Conservation (phyloP, 1,139 yeast species). For the Scheffersomyces stambukii region DNA sequence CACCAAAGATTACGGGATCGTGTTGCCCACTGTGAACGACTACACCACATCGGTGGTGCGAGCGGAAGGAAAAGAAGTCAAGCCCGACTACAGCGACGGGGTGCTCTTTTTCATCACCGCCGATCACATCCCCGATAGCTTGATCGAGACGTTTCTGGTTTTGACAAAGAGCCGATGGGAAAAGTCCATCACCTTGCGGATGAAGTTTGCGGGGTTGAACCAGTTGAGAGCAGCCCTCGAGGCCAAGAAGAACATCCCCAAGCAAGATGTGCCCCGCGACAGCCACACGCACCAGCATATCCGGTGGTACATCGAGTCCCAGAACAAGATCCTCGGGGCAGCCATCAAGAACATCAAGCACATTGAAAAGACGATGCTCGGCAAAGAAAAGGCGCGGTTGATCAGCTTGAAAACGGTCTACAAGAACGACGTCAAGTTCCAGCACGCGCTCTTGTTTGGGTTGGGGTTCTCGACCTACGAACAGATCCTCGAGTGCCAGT, state of each 20-base stretch:
- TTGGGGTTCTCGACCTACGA: conserved; percentile 57
- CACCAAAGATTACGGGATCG: conserved; percentile 33
- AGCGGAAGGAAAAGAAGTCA: conserved; percentile 7
- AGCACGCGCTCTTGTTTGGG: conserved; percentile 49
- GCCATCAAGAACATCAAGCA: conserved; percentile 46
- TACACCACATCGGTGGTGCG: conserved; percentile 41
- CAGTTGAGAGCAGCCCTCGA: conserved; percentile 52
- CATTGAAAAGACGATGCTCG: conserved; percentile 48
- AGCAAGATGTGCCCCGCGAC: conserved; percentile 7
- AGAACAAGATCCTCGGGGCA: conserved; percentile 41
- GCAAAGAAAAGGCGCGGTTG: conserved; percentile 35
- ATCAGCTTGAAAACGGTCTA: conserved; percentile 53
- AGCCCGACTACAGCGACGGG: conserved; percentile 30
- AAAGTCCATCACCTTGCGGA: conserved; percentile 38
- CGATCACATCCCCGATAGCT: conserved; percentile 38
- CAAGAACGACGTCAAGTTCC: conserved; percentile 53
- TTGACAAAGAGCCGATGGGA: conserved; percentile 47
- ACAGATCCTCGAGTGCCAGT: conserved; percentile 41
- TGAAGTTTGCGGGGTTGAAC: conserved; percentile 56
- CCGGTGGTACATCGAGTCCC: conserved; percentile 38
- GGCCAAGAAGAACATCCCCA: conserved; percentile 31
- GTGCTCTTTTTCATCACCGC: conserved; percentile 38
- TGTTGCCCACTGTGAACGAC: conserved; percentile 44
- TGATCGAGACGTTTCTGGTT: conserved; percentile 50
- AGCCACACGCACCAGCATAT: conserved; percentile 19